phyloP scores from a whole-genome alignment of 805 yeast genomes.

The Sungouiozyma ichnusensis region DNA sequence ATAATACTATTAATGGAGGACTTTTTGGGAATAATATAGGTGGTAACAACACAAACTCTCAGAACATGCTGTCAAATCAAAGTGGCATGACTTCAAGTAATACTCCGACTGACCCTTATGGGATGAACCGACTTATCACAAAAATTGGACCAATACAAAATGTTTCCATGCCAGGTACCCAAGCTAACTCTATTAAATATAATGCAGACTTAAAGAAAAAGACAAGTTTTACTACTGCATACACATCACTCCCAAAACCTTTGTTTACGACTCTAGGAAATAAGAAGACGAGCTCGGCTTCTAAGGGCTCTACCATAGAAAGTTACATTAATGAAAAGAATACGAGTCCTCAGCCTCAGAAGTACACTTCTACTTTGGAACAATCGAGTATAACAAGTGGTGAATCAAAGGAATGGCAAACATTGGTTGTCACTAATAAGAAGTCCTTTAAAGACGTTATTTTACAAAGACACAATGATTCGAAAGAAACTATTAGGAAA shows the following conservation, averaged over 20 bases:
- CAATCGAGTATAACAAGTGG: neutral
- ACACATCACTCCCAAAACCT: slow-evolving; percentile 56
- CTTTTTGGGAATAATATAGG: slow-evolving; percentile 28
- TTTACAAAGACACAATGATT: neutral
- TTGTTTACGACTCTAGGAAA: slow-evolving; percentile 28
- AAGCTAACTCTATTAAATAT: slow-evolving; percentile 37
- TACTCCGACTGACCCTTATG: slow-evolving; percentile 52
- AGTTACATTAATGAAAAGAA: neutral
- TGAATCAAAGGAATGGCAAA: neutral
- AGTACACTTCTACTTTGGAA: neutral
- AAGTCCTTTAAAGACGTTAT: neutral
- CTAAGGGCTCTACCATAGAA: neutral
- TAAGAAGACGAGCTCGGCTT: slow-evolving; percentile 1
- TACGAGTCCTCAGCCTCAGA: neutral
- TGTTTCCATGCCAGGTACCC: slow-evolving; percentile 11
- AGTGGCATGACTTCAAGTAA: slow-evolving; percentile 11
- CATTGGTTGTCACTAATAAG: neutral
- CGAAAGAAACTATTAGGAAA: neutral
- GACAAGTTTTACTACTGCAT: slow-evolving; percentile 49
- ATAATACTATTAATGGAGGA: slow-evolving; percentile 5
- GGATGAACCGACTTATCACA: slow-evolving; percentile 59
- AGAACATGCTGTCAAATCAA: slow-evolving; percentile 3
- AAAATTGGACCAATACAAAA: slow-evolving; percentile 12
- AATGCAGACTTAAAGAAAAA: slow-evolving; percentile 42
- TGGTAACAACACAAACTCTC: slow-evolving; percentile 11